A percentile compares a stretch with the other conserved stretches of the same genome.
These are phyloP conservation scores for Yarrowia yakushimensis DNA, from an alignment of 805 yeast species.

Conservation along the genomic window DNA sequence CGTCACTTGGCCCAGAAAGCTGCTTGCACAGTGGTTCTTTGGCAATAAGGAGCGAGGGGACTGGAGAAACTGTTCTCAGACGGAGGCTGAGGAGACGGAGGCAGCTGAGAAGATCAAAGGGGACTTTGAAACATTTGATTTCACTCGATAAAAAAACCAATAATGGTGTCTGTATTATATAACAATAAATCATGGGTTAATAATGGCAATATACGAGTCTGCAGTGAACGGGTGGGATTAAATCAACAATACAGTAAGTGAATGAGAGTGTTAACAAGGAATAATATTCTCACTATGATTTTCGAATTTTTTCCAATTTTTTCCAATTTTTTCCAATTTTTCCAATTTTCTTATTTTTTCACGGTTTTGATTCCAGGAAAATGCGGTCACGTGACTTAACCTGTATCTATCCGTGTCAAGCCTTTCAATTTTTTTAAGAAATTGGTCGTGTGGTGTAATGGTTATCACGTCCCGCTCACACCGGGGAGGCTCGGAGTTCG, in stretches of 20 bases:
- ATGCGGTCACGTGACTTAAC: not conserved
- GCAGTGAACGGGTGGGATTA: no score
- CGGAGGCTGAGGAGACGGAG: slow-evolving; percentile 54
- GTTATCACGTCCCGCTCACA: slow-evolving; percentile 26
- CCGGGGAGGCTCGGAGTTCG: slow-evolving; percentile 25
- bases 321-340: not conserved
- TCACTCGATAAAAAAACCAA: slow-evolving; percentile 36
- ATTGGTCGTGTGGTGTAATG: slow-evolving; percentile 23
- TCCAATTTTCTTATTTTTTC: not conserved
- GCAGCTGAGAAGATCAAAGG: slow-evolving; percentile 65
- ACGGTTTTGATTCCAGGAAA: not conserved
- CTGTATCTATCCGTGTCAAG: not conserved
- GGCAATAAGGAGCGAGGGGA: slow-evolving; percentile 56
- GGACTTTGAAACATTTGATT: slow-evolving; percentile 53
- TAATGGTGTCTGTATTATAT: not conserved
- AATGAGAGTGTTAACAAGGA: no score
- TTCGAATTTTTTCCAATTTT: not conserved
- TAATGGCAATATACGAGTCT: not conserved
- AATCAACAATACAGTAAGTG: no score
- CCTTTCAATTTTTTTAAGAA: not conserved
- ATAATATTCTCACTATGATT: no score
- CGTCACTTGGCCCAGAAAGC: slow-evolving; percentile 80
- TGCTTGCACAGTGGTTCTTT: slow-evolving; percentile 56
- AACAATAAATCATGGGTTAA: not conserved
- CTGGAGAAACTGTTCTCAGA: slow-evolving; percentile 77